Conservation (phyloP, 495 filamentous ascomycete genomes). For the Physcia stellaris region DNA sequence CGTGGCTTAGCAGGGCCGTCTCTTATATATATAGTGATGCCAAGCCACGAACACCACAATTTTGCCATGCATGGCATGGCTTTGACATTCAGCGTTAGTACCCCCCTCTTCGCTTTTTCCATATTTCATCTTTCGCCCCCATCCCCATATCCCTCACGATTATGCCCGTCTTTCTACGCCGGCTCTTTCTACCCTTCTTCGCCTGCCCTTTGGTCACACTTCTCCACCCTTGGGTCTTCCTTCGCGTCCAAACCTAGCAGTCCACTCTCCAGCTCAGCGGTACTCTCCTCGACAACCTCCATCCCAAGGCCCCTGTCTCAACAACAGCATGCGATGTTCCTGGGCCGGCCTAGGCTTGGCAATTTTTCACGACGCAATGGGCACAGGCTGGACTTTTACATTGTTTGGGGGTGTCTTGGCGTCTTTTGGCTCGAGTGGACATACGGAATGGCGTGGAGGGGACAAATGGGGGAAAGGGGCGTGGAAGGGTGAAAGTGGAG, state of each 20-base stretch:
- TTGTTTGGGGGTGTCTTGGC: constrained; percentile 20
- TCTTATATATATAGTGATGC: too few species aligned
- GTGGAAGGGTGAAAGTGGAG: neutral
- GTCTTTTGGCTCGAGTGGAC: neutral
- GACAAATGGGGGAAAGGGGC: constrained; percentile 1
- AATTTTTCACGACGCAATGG: constrained; percentile 28
- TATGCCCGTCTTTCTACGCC: too few species aligned
- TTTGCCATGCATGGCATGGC: too few species aligned
- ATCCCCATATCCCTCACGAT: too few species aligned
- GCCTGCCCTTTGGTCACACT: too few species aligned
- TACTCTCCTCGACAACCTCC: constrained; percentile 27
- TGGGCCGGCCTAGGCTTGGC: constrained; percentile 30
- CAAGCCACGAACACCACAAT: too few species aligned
- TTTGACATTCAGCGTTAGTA: neutral
- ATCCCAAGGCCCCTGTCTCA: constrained; percentile 31
- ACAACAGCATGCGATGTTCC: constrained; percentile 32
- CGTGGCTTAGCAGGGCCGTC: too few species aligned
- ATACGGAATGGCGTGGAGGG: neutral
- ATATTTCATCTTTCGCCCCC: too few species aligned
- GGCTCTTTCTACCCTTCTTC: too few species aligned
- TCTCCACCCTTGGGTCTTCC: neutral
- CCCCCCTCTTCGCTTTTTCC: too few species aligned
- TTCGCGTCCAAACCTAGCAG: neutral
- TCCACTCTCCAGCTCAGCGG: neutral
- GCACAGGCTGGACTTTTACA: constrained; percentile 34